Conservation (phyloP, 2,329 filamentous ascomycete species). For the Trichoderma cornu-damae region DNA sequence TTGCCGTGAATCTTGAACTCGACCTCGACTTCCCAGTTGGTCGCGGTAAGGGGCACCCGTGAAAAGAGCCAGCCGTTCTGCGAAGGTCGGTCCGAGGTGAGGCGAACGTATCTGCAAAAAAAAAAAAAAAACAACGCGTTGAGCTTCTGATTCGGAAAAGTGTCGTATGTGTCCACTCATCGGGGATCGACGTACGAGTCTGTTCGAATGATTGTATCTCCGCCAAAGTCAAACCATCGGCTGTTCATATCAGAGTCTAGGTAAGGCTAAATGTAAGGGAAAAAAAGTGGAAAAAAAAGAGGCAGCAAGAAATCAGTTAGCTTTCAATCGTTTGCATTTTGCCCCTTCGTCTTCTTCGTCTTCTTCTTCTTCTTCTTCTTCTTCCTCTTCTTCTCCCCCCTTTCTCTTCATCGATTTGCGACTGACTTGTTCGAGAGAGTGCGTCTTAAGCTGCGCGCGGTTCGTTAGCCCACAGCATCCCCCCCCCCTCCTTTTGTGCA, state of each 20-base stretch:
- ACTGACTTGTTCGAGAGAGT: constrained; percentile 74
- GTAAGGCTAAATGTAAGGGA: constrained; percentile 65
- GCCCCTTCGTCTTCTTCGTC: background rate
- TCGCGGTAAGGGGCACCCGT: constrained; percentile 87
- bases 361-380: background rate
- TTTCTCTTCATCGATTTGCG: constrained; percentile 20
- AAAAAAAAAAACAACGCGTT: no score
- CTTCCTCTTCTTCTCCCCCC: background rate
- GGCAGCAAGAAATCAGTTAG: constrained; percentile 18
- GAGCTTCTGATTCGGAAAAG: background rate
- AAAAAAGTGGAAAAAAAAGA: no score
- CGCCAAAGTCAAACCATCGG: constrained; percentile 98
- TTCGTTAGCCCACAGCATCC: background rate
- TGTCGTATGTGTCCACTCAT: background rate
- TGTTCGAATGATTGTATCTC: constrained; percentile 78
- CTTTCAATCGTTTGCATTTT: background rate
- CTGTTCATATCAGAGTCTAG: constrained; percentile 97
- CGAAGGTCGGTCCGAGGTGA: constrained; percentile 85
- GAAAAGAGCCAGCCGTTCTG: constrained; percentile 93
- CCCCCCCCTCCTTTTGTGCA: no score
- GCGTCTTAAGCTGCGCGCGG: constrained; percentile 67
- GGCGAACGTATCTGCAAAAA: constrained; percentile 84
- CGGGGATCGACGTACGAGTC: constrained; percentile 51
- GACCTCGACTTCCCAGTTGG: constrained; percentile 97
- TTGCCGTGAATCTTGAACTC: constrained; percentile 92